Conservation (phyloP, 192 early-diverging fungal species). For the Backusella westeae region DNA sequence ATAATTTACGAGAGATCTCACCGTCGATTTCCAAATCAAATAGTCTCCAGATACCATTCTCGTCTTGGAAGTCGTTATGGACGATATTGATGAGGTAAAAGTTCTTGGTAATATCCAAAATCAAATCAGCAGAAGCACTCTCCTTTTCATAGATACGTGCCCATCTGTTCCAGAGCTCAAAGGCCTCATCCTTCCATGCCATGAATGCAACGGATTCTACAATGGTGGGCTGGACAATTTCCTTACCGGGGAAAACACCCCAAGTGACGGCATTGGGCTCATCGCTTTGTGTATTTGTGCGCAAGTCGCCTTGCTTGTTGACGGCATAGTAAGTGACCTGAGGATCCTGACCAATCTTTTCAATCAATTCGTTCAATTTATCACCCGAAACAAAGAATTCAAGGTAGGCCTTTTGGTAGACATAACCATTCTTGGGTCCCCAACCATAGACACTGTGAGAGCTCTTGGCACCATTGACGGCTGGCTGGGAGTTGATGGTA, state of each 20-base stretch:
- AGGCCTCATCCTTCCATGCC: slow-evolving; percentile 98
- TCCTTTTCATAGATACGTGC: slow-evolving; percentile 62
- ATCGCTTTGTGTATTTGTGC: slow-evolving; percentile 84
- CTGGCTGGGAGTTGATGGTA: slow-evolving; percentile 95
- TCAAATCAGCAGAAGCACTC: slow-evolving; percentile 49
- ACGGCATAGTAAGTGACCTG: slow-evolving; percentile 91
- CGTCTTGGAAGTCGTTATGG: slow-evolving; percentile 88
- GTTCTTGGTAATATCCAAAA: slow-evolving; percentile 60
- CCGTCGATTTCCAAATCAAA: slow-evolving; percentile 49
- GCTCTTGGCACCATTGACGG: slow-evolving; percentile 84
- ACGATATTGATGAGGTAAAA: slow-evolving; percentile 95
- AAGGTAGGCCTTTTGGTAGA: slow-evolving; percentile 98
- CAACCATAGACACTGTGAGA: slow-evolving; percentile 81
- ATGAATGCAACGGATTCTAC: slow-evolving; percentile 91
- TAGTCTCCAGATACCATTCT: slow-evolving; percentile 67
- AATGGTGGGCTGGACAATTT: slow-evolving; percentile 93
- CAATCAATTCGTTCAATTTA: slow-evolving; percentile 67
- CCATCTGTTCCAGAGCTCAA: slow-evolving; percentile 93
- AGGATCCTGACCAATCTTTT: slow-evolving; percentile 61
- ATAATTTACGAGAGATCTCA: slow-evolving; percentile 10
- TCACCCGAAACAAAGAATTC: slow-evolving; percentile 88
- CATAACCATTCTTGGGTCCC: slow-evolving; percentile 95
- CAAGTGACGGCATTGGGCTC: slow-evolving; percentile 95
- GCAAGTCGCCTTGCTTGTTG: slow-evolving; percentile 83
- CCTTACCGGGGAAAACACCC: slow-evolving; percentile 98